Percentiles rank a stretch among this genome's conserved stretches.
These are phyloP conservation scores for Fonsecaea pedrosoi DNA, from an alignment of 2,329 filamentous ascomycete species.

Conservation along the genomic window DNA sequence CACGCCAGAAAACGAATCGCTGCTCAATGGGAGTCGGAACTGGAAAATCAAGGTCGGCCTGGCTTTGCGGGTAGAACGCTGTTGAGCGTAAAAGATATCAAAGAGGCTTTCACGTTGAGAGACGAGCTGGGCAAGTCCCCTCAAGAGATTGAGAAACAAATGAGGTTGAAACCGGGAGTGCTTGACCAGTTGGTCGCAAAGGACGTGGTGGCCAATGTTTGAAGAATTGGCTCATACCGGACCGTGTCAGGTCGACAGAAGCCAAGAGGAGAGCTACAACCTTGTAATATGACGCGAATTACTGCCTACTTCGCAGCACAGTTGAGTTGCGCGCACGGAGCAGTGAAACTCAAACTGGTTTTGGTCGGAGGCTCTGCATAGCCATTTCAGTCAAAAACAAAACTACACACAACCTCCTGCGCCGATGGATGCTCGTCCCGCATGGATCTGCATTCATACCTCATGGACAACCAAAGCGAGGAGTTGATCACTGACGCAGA, in stretches of 20 bases:
- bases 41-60: slow-evolving; percentile 55
- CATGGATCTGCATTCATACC: background rate
- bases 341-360: background rate
- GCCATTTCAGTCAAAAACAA: background rate
- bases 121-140: slow-evolving; percentile 49
- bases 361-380: background rate
- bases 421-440: background rate
- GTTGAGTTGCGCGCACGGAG: background rate
- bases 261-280: background rate
- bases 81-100: slow-evolving; percentile 58
- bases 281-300: background rate
- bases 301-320: background rate
- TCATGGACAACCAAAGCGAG: background rate
- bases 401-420: background rate
- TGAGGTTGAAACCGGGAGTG: slow-evolving; percentile 54
- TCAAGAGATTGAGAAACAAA: slow-evolving; percentile 52
- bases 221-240: background rate
- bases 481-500: background rate
- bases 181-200: slow-evolving; percentile 42
- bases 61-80: slow-evolving; percentile 53
- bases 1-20: slow-evolving; percentile 59
- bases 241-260: background rate
- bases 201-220: slow-evolving; percentile 33
- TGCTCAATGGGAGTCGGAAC: slow-evolving; percentile 62
- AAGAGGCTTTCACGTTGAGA: slow-evolving; percentile 57